phyloP scores from a whole-genome alignment of 2,329 filamentous ascomycete species.

The Claviceps monticola region DNA sequence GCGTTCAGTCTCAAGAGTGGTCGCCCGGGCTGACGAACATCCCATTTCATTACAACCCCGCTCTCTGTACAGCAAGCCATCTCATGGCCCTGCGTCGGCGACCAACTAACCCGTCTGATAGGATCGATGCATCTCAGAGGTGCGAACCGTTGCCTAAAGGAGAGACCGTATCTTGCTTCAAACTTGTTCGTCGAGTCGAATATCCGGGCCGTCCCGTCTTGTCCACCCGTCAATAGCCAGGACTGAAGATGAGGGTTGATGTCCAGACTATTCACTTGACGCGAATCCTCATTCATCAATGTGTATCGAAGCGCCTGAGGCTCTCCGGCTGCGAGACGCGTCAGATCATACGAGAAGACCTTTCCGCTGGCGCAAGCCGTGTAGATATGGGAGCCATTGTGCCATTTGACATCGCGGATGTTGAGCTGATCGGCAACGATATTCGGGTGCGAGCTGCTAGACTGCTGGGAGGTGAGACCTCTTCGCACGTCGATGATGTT shows the following conservation, averaged over 20 bases:
- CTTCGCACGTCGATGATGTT: constrained; percentile 46
- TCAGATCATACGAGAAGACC: constrained; percentile 50
- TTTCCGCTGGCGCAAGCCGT: constrained; percentile 51
- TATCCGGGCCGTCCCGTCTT: constrained; percentile 48
- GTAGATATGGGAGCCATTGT: constrained; percentile 39
- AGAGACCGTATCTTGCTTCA: constrained; percentile 33
- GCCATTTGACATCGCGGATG: constrained; percentile 49
- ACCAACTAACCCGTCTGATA: constrained; percentile 52
- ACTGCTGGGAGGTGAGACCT: constrained; percentile 36
- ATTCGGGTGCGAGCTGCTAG: constrained; percentile 26
- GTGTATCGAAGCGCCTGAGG: constrained; percentile 38
- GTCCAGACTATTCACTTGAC: constrained; percentile 50
- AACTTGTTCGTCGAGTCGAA: constrained; percentile 42
- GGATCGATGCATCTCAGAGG: constrained; percentile 25
- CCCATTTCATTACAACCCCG: constrained; percentile 50
- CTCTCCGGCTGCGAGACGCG: constrained; percentile 30
- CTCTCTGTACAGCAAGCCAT: constrained; percentile 53
- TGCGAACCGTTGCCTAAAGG: constrained; percentile 33
- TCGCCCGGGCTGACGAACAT: constrained; percentile 38
- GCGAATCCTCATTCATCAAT: constrained; percentile 45
- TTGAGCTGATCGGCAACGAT: constrained; percentile 42
- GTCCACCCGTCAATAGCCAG: constrained; percentile 47
- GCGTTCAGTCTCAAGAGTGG: constrained; percentile 46
- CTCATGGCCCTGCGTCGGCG: constrained; percentile 43
- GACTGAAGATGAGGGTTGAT: constrained; percentile 46